Conservation (phyloP, 2,329 filamentous ascomycete species). For the Ustulina deusta region DNA sequence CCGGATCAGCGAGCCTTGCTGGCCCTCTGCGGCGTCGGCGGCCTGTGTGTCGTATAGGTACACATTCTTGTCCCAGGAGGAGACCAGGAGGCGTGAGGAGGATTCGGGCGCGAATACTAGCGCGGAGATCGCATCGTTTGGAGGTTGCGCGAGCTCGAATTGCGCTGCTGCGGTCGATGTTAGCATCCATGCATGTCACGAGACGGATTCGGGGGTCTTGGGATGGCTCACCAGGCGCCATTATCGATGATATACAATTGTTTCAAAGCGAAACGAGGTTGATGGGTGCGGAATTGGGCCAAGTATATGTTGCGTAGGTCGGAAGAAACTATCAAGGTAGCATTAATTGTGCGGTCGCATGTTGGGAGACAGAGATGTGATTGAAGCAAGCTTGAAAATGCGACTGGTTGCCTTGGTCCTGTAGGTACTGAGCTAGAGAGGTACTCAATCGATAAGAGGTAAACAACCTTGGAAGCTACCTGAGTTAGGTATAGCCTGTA, state of each 20-base stretch:
- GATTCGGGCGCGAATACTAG: constrained; percentile 85
- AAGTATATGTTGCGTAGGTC: neutral
- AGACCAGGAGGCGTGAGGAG: constrained; percentile 83
- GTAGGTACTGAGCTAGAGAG: no score
- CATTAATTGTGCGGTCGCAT: constrained; percentile 15
- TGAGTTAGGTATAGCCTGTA: neutral
- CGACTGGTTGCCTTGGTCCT: constrained; percentile 11
- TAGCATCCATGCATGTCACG: neutral
- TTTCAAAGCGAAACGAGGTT: neutral
- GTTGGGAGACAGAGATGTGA: neutral
- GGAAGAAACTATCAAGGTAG: neutral
- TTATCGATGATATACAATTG: constrained; percentile 23
- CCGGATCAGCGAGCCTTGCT: constrained; percentile 70
- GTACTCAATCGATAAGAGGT: constrained; percentile 37
- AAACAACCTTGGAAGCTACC: constrained; percentile 25
- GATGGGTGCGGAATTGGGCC: neutral
- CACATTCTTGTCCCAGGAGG: constrained; percentile 93
- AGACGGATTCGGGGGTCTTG: neutral
- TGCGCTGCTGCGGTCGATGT: constrained; percentile 68
- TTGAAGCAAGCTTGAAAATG: neutral
- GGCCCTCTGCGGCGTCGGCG: constrained; percentile 54
- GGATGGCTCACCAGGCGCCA: constrained; percentile 46
- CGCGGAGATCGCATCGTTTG: constrained; percentile 87
- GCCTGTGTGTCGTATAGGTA: constrained; percentile 85
- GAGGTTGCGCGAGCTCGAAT: constrained; percentile 85